Percentiles rank a stretch among this genome's conserved stretches.
These are phyloP conservation scores for Neophaeococcomyces mojaviensis DNA, from an alignment of 2,329 filamentous ascomycete species.

Conservation along the genomic window DNA sequence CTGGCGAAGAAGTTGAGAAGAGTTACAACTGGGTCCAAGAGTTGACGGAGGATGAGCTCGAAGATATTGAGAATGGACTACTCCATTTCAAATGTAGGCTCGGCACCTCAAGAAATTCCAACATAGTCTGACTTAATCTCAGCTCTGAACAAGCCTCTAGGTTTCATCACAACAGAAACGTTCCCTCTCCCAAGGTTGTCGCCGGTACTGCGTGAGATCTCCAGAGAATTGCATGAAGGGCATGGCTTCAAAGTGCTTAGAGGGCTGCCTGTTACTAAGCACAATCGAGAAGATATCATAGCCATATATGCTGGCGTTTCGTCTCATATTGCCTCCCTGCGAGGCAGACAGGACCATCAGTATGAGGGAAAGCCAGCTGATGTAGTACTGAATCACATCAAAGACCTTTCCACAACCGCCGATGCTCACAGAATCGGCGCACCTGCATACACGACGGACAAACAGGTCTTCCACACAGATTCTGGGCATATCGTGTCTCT, in stretches of 20 bases:
- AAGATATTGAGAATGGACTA: conserved; percentile 38
- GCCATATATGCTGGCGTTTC: conserved; percentile 39
- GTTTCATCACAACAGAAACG: conserved; percentile 37
- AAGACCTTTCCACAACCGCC: conserved; percentile 45
- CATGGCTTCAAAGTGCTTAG: conserved; percentile 40
- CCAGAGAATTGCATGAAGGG: conserved; percentile 33
- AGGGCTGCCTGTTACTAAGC: conserved; percentile 31
- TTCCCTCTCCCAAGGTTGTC: conserved; percentile 26
- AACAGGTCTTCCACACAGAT: conserved; percentile 46
- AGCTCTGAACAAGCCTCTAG: too few species aligned
- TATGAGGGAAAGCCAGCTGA: conserved; percentile 38
- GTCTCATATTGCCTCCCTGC: conserved; percentile 32
- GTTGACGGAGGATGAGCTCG: conserved; percentile 31
- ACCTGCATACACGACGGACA: conserved; percentile 34
- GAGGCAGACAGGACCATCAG: conserved; percentile 33
- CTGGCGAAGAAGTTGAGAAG: conserved; percentile 33
- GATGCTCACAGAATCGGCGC: conserved; percentile 26
- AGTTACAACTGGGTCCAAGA: conserved; percentile 36
- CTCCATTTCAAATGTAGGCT: conserved; percentile 34
- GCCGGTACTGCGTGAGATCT: conserved; percentile 17
- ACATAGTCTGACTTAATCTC: too few species aligned
- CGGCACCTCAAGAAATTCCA: too few species aligned
- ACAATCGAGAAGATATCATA: conserved; percentile 32
- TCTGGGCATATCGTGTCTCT: conserved; percentile 48
- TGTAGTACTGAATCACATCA: conserved; percentile 54